Conservation (phyloP, 2,329 filamentous ascomycete species). For the Dendryphion nanum region DNA sequence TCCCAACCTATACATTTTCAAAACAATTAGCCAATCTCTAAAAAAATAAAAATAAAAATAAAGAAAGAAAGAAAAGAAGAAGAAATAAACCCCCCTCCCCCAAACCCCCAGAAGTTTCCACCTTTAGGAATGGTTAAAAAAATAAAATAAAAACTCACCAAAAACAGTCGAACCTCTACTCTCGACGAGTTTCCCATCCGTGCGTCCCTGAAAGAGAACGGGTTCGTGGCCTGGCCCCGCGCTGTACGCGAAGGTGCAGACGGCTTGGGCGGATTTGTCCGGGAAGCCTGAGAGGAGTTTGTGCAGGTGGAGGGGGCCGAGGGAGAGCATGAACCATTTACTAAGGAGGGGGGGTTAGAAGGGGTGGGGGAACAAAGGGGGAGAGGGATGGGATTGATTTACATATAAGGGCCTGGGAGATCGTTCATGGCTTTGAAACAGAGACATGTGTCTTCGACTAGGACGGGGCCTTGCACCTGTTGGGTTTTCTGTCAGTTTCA, state of each 20-base stretch:
- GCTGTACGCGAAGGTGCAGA: slow-evolving; percentile 94
- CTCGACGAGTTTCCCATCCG: slow-evolving; percentile 79
- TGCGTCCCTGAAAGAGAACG: slow-evolving; percentile 87
- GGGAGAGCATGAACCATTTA: slow-evolving; percentile 86
- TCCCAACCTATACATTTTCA: slow-evolving; percentile 72
- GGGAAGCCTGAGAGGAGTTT: slow-evolving; percentile 85
- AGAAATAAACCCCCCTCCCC: no score
- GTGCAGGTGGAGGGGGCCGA: slow-evolving; percentile 84
- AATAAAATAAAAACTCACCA: slow-evolving; percentile 68
- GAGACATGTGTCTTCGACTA: slow-evolving; percentile 94
- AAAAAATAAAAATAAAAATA: no score
- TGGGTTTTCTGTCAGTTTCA: no score
- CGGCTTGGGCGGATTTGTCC: slow-evolving; percentile 87
- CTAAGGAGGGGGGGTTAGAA: no score
- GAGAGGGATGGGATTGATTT: slow-evolving; percentile 33
- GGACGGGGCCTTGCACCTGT: slow-evolving; percentile 78
- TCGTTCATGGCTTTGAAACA: slow-evolving; percentile 89
- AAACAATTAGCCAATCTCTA: not conserved
- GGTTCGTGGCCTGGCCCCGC: slow-evolving; percentile 80
- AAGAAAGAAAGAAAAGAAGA: no score
- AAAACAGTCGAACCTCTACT: slow-evolving; percentile 78
- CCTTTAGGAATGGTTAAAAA: no score
- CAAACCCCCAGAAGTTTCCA: no score
- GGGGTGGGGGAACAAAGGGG: not conserved
- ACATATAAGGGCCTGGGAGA: slow-evolving; percentile 97